Conservation (phyloP, 2,329 filamentous ascomycete genomes). For the Esteya vermicola region DNA sequence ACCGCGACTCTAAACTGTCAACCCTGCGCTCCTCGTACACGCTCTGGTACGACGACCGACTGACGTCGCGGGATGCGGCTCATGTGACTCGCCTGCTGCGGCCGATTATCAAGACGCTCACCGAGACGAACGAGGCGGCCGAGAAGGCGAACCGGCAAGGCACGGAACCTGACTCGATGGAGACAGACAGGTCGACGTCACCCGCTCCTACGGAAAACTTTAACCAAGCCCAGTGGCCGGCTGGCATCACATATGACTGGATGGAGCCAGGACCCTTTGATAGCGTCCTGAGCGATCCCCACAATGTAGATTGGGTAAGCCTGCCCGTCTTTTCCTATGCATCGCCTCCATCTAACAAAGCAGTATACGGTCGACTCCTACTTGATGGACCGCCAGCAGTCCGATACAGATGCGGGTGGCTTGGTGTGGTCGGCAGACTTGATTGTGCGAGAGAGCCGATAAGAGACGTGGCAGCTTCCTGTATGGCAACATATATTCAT, state of each 20-base stretch:
- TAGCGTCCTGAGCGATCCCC: conserved; percentile 7
- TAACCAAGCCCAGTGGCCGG: too few species aligned
- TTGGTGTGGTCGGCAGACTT: conserved; percentile 10
- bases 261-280: conserved; percentile 7
- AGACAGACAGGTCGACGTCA: not conserved
- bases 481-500: too few species aligned
- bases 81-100: conserved; percentile 32
- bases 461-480: too few species aligned
- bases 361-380: conserved; percentile 10
- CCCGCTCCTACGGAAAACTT: not conserved
- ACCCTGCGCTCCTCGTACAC: conserved; percentile 26
- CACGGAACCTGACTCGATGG: too few species aligned
- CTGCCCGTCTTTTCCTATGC: not conserved
- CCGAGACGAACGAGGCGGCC: not conserved
- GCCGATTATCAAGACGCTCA: conserved; percentile 28
- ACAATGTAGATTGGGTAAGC: conserved; percentile 10
- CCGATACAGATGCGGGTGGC: conserved; percentile 4
- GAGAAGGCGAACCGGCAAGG: not conserved
- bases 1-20: conserved; percentile 18
- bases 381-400: conserved; percentile 6
- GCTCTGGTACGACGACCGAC: conserved; percentile 28
- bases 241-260: conserved; percentile 9
- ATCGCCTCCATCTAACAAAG: not conserved
- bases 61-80: conserved; percentile 24
- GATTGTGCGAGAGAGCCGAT: conserved; percentile 5